Percentiles rank a stretch among this genome's conserved stretches.
These are phyloP conservation scores for Pyronema omphalodes DNA, from an alignment of 495 filamentous ascomycete species.

Conservation along the genomic window DNA sequence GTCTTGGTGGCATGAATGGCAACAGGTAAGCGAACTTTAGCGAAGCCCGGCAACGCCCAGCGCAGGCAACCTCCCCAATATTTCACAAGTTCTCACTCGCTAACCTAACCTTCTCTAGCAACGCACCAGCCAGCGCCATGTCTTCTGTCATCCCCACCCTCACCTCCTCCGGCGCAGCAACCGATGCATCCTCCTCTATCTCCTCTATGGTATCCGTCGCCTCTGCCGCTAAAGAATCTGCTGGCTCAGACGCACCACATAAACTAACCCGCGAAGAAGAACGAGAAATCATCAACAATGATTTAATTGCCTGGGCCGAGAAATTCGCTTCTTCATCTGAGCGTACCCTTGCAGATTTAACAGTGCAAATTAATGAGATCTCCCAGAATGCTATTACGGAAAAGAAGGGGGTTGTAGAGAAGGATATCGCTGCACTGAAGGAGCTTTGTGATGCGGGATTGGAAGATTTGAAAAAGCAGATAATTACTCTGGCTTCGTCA, in stretches of 20 bases:
- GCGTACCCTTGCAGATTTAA: constrained; percentile 55
- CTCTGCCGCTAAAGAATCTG: constrained; percentile 10
- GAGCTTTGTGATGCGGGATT: constrained; percentile 43
- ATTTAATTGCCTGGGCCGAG: constrained; percentile 64
- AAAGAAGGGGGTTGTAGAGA: constrained; percentile 31
- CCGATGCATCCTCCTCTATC: constrained; percentile 1
- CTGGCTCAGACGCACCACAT: constrained; percentile 1
- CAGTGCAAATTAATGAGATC: constrained; percentile 56
- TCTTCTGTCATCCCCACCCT: background rate
- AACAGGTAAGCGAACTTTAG: constrained; percentile 18
- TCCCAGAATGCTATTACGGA: constrained; percentile 34
- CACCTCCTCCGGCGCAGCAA: constrained; percentile 9
- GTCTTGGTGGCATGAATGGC: constrained; percentile 39
- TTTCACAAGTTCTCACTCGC: background rate
- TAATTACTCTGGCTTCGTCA: constrained; percentile 40
- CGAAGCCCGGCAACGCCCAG: no score
- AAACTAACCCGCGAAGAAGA: constrained; percentile 31
- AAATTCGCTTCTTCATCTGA: constrained; percentile 71
- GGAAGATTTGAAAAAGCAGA: constrained; percentile 44
- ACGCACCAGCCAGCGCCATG: background rate
- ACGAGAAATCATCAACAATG: constrained; percentile 51
- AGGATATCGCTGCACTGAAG: constrained; percentile 35
- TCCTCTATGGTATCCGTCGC: constrained; percentile 9
- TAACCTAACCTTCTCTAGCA: background rate
- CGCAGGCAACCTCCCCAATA: no score